phyloP scores from a whole-genome alignment of 1,284 basidiomycete species.

The Xanthoconium separans region DNA sequence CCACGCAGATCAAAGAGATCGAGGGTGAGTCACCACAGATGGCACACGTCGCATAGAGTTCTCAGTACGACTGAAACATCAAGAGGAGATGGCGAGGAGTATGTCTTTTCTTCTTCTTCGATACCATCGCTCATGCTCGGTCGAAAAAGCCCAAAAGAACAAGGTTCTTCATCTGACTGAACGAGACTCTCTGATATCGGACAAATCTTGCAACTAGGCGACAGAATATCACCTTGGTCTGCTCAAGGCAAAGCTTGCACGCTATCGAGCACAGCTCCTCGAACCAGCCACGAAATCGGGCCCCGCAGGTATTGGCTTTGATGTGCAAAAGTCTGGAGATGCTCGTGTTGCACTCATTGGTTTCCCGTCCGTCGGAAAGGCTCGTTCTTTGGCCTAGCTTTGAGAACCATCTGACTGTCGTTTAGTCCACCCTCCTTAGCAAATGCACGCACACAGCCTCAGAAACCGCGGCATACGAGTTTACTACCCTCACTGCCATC shows the following conservation, averaged over 20 bases:
- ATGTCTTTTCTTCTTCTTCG: constrained; percentile 1
- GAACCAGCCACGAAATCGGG: constrained; percentile 84
- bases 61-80: constrained; percentile 10
- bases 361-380: constrained; percentile 94
- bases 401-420: constrained; percentile 4
- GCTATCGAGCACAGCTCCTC: constrained; percentile 87
- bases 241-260: constrained; percentile 88
- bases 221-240: constrained; percentile 90
- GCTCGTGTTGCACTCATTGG: constrained; percentile 93
- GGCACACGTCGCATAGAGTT: background rate
- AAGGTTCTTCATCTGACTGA: constrained; percentile 47
- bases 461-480: constrained; percentile 92
- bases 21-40: constrained; percentile 58
- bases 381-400: constrained; percentile 22
- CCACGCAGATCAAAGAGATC: constrained; percentile 82
- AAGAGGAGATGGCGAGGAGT: constrained; percentile 94
- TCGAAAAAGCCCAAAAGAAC: constrained; percentile 80
- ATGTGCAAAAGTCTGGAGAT: constrained; percentile 93
- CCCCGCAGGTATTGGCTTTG: constrained; percentile 84
- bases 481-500: constrained; percentile 93
- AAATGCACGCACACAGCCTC: constrained; percentile 92
- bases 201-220: constrained; percentile 53
- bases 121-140: constrained; percentile 4
- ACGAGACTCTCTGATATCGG: constrained; percentile 9
- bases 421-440: constrained; percentile 86